Evolutionary conservation across 768 basidiomycete genomes (phyloP), one percentile per base, ranked within the genome.

Genomic region (Serendipita vermifera): DNA sequence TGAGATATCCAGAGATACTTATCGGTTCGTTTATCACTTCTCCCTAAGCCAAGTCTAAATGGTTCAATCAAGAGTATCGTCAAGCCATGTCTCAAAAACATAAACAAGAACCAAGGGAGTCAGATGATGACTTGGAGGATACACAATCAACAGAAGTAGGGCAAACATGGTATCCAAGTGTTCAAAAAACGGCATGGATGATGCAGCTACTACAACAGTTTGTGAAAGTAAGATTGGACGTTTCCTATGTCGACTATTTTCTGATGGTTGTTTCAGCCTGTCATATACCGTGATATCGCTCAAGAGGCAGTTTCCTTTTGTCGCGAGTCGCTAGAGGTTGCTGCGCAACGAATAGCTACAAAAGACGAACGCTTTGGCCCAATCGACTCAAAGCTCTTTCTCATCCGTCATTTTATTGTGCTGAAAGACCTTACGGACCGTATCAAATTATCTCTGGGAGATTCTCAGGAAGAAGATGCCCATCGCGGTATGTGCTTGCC

Each of bases 251-350:
- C 33, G 5, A 40, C 35, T 32, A 35, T 35, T 36, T 31, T 15
- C 58, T 57, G 38, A 54, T n/a, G n/a, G n/a, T 5, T 36, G 38
- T 7, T 32, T 4, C 58, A 98, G 92, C 83, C 87, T n/a, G 84
- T 82, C 1, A 93, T 97, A 57, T 99, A 96, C 58, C 87, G 92
- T 62, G 96, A 99, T 66, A 87, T 98, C 36, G 92, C 94, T 0
- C 88, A 92, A 69, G 93, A 97, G 70, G 89, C 93, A 0, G 76
- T 96, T 31, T 74, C 77, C 11, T 72, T 90, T 3, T 94, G 92
- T 66, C 79, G 83, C 33, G 77, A 83, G 58, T 94, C 93, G 0
- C 77, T 98, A 3, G 73, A 85, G 33, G 67, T 76, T 3, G 90
- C 87, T 0, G 76, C 85, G 0, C 77, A 83, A n/a, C 70, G 75